Evolutionary conservation across 495 filamentous ascomycete genomes (phyloP).

Genomic region (Penicillium lividum): DNA sequence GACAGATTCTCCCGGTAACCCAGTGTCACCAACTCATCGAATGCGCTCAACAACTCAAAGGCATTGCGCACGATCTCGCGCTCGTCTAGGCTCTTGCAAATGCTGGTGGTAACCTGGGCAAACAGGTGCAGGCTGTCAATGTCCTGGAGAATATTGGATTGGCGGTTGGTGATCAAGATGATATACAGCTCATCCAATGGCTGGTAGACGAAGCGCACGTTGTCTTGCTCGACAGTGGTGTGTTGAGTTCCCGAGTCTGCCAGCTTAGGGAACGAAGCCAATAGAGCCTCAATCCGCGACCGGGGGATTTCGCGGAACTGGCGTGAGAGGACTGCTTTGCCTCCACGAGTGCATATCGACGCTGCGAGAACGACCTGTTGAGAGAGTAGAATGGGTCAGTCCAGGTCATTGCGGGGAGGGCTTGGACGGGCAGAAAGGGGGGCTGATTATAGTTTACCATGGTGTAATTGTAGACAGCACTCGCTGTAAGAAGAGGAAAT

Average conservation of each 20-base stretch:
- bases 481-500: conserved; percentile 11
- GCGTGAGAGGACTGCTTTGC: conserved; percentile 93
- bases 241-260: conserved; percentile 93
- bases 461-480: conserved; percentile 10
- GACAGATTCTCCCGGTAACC: conserved; percentile 96
- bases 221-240: conserved; percentile 97
- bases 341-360: conserved; percentile 97
- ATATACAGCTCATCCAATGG: conserved; percentile 99
- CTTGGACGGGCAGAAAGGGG: neutral
- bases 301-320: conserved; percentile 96
- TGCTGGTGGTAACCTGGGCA: conserved; percentile 92
- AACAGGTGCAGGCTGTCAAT: conserved; percentile 98
- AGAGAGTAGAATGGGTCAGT: conserved; percentile 32
- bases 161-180: conserved; percentile 98
- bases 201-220: conserved; percentile 99
- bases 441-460: conserved; percentile 21
- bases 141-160: conserved; percentile 98
- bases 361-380: conserved; percentile 93
- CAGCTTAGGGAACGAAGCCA: conserved; percentile 96
- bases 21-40: conserved; percentile 92
- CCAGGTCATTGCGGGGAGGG: neutral
- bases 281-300: conserved; percentile 91
- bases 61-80: conserved; percentile 91
- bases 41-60: conserved; percentile 91
- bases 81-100: conserved; percentile 95